Evolutionary conservation across 768 basidiomycete genomes (phyloP), one percentile per base, ranked within the genome.

Genomic region (Infundibulicybe gibba): DNA sequence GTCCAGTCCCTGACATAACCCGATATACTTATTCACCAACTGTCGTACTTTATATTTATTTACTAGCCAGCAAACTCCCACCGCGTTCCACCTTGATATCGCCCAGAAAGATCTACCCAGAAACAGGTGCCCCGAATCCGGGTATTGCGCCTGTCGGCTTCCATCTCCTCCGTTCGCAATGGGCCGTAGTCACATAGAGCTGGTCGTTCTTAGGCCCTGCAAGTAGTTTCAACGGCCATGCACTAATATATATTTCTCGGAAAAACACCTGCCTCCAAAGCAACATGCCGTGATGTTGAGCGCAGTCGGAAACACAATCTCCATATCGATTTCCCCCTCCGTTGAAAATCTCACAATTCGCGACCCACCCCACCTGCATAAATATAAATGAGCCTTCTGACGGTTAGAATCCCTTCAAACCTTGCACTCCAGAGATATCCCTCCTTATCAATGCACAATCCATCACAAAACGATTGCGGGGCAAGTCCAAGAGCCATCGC

Each of bases 391-490:
- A 54, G 50, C 35, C 40, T 13, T 19, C 50, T 32, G 38, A 43
- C 42, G 19, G 40, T 40, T 16, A 40, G 44, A 31, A 11, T 41
- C 16, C 17, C 15, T 19, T 21, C 61, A 20, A 51, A 75, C 77
- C 65, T 60, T 43, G 84, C 83, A 53, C 81, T 80, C 84, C 85
- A 87, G 43, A 85, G 65, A 38, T 74, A 74, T 5, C 85, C 85
- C 41, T 79, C 77, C 39, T 59, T 66, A 57, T 87, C 85, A 21
- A 86, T 60, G 52, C 83, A 85, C 20, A 87, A 65, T 8, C 85
- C 85, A 57, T 87, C 85, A 48, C 76, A 80, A 54, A 70, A 84
- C 11, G 79, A 69, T 32, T 71, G 61, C 43, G 74, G 65, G 11
- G 75, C 65, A 33, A 75, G 69, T 4, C 79, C 81, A 47, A 74